Evolutionary conservation across 225 moss, liverwort and hornwort genomes (phyloP), one percentile per base, ranked within the genome.

Genomic region (Asterella californica): DNA sequence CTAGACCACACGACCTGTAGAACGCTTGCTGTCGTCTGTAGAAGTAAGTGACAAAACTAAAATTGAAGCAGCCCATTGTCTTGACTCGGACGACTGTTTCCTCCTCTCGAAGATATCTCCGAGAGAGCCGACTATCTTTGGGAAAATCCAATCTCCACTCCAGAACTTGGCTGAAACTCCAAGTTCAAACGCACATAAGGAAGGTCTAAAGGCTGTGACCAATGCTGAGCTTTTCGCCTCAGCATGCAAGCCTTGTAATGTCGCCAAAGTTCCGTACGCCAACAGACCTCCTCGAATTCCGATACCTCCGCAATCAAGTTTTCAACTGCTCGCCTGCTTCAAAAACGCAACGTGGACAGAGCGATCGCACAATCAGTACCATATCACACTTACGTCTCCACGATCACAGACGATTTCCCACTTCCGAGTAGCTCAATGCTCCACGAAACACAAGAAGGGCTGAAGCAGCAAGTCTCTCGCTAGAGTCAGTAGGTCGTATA

Each of bases 1-100:
- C 90, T 80, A 94, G 73, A 52, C 87, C 91, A 24, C 83, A 85
- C 10, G 86, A 81, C 75, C 74, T 65, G 72, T 79, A 94, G 34
- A 81, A 59, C 8, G 65, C 81, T 49, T 84, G 79, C 61, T 77
- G 27, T 71, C 83, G 61, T 29, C 79, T 79, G 70, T 87, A 57
- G 60, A 76, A 76, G 22, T 79, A 87, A 21, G 81, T 47, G 24
- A 87, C 86, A 24, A 87, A 6, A 77, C 86, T 87, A 29, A 87
- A 77, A 76, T 79, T 79, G 54, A 86, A 24, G 78, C 83, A 83
- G 15, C 83, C 76, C 83, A 86, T 86, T 80, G 81, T 69, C 32
- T 68, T 12, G 30, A n/a, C 49, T 38, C 4, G 46, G 12, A 10
- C 52, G 55, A 29, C 55, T 75, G 63, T 50, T 73, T 73, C 73